Conservation (phyloP, 805 yeast genomes). For the Ogataea pilisensis region DNA sequence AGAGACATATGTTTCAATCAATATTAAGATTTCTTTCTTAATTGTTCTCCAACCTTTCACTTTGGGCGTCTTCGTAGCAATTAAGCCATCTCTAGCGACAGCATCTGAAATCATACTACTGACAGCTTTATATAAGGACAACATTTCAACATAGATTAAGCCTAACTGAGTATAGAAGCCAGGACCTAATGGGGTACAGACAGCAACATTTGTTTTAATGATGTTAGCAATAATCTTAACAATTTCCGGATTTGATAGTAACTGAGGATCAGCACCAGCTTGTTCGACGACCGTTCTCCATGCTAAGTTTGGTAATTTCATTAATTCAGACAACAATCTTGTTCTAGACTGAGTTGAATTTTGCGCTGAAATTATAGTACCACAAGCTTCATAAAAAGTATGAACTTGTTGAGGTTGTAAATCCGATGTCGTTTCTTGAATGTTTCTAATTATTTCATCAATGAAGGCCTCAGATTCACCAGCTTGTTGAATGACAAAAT, state of each 20-base stretch:
- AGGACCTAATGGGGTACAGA: constrained; percentile 91
- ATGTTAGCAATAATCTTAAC: constrained; percentile 92
- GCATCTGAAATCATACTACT: constrained; percentile 78
- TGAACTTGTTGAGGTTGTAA: constrained; percentile 97
- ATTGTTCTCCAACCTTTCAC: constrained; percentile 94
- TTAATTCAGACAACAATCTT: constrained; percentile 67
- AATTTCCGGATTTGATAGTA: constrained; percentile 71
- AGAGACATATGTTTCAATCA: constrained; percentile 83
- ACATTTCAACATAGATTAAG: constrained; percentile 81
- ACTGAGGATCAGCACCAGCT: constrained; percentile 77
- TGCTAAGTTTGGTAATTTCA: constrained; percentile 91
- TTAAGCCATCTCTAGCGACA: constrained; percentile 74
- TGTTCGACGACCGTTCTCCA: constrained; percentile 88
- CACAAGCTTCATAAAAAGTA: constrained; percentile 97
- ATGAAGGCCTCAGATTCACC: constrained; percentile 89
- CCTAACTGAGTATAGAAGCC: constrained; percentile 87
- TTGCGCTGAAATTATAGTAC: constrained; percentile 87
- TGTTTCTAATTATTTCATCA: constrained; percentile 78
- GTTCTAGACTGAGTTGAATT: constrained; percentile 65
- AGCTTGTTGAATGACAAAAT: constrained; percentile 83
- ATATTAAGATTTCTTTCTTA: constrained; percentile 86
- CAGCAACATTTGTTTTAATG: constrained; percentile 92
- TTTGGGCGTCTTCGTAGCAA: constrained; percentile 92
- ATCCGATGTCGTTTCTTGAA: constrained; percentile 84
- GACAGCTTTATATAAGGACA: constrained; percentile 84